Conservation (phyloP, 2,329 filamentous ascomycete genomes). For the Claviceps digitariae region DNA sequence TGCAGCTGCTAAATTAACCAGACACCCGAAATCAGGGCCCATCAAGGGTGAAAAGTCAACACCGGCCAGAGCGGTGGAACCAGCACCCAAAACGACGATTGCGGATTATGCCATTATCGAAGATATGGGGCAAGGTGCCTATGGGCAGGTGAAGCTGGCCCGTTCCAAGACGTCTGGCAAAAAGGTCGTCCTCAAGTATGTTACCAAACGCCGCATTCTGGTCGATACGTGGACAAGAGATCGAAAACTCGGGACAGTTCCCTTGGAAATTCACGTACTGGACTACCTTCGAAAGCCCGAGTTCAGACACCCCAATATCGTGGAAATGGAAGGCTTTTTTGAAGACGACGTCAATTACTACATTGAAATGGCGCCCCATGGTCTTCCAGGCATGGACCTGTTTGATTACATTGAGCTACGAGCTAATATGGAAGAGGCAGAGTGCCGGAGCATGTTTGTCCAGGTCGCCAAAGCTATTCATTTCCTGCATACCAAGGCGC, state of each 20-base stretch:
- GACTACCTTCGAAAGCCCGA: conserved; percentile 76
- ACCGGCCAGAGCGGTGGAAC: conserved; percentile 22
- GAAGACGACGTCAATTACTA: conserved; percentile 89
- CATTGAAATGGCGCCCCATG: conserved; percentile 95
- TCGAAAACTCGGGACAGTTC: conserved; percentile 81
- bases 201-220: conserved; percentile 90
- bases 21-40: conserved; percentile 20
- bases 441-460: conserved; percentile 88
- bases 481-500: conserved; percentile 79
- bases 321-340: conserved; percentile 62
- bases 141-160: conserved; percentile 92
- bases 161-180: conserved; percentile 67
- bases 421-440: conserved; percentile 88
- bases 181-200: conserved; percentile 93
- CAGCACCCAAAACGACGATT: conserved; percentile 63
- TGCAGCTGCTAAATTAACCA: conserved; percentile 40
- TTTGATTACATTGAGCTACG: conserved; percentile 98
- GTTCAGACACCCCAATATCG: conserved; percentile 53
- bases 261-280: conserved; percentile 90
- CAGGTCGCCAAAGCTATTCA: conserved; percentile 84
- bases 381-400: conserved; percentile 91
- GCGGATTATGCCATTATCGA: conserved; percentile 85
- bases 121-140: conserved; percentile 97
- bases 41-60: conserved; percentile 20
- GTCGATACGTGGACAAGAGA: conserved; percentile 98